Evolutionary conservation across 805 yeast species (phyloP), one percentile per base, ranked within the genome.

Genomic region (Wickerhamiella bombiphila): DNA sequence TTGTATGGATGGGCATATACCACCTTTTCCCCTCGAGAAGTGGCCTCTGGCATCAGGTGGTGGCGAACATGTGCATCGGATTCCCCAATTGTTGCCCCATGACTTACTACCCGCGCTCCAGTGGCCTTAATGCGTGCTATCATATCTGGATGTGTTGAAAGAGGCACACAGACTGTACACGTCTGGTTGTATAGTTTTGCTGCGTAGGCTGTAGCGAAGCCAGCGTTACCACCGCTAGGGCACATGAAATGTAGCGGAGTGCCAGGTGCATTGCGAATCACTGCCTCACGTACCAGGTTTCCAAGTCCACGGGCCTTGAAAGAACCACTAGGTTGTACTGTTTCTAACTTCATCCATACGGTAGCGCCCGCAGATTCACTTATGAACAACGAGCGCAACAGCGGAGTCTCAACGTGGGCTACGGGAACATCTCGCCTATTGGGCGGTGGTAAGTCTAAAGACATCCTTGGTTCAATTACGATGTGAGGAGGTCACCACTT

Each of bases 211-310:
- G 85, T 93, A 46, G 96, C 97, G 54, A 83, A 93, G 3, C 96
- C 97, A 47, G 91, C 96, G 57, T 86, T 86, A 31, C 97, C 97
- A 8, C 95, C 97, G 16, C 94, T 82, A 48, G 95, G 83, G 0
- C 94, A 93, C 56, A 83, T 79, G 47, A 86, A 55, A 39, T 50
- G 58, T 24, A 49, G 49, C 28, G 42, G 35, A 17, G 41, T 32
- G n/a, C 47, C 57, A 15, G 11, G 11, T 3, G 50, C 45, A 16
- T 51, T 44, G 85, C 28, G 65, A 58, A 48, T 74, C 43, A 52
- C 71, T 61, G 44, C 63, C 61, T 41, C 61, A 49, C 42, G 58
- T 45, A 86, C 76, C 82, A 85, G 82, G 56, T 85, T 80, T 55
- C 85, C 83, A 17, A 94, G 93, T 41, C 96, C 96, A 57, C 96